These are phyloP conservation scores for Cystofilobasidium ferigula DNA, from an alignment of 768 basidiomycete genomes.

Conservation along the genomic window DNA sequence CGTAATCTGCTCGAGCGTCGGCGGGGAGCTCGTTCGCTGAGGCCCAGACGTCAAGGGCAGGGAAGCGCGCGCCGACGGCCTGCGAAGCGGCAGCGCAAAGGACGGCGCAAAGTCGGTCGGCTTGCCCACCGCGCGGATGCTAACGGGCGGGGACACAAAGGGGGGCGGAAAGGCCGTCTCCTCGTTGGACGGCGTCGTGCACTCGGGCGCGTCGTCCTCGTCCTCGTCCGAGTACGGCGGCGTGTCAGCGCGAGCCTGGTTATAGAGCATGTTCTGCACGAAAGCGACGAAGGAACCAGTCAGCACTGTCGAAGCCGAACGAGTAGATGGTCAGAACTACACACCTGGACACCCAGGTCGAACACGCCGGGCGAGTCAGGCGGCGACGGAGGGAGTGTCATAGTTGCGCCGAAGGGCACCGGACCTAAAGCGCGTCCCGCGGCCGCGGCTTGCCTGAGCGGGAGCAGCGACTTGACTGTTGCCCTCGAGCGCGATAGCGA, in stretches of 20 bases:
- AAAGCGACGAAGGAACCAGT: background rate
- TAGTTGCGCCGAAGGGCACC: background rate
- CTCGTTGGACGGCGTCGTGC: background rate
- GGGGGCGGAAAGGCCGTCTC: background rate
- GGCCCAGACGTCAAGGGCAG: background rate
- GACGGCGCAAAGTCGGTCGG: background rate
- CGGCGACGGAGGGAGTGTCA: background rate
- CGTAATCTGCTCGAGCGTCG: conserved; percentile 8
- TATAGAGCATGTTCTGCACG: background rate
- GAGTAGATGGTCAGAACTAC: background rate
- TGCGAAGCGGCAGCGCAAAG: background rate
- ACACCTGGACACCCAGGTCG: background rate
- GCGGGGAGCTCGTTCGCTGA: background rate
- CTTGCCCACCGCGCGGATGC: too few species aligned
- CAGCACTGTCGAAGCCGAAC: background rate
- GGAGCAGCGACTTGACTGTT: background rate
- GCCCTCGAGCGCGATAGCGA: too few species aligned
- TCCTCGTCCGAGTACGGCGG: conserved; percentile 2
- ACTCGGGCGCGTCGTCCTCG: background rate
- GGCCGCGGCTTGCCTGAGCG: too few species aligned
- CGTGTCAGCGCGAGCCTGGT: background rate
- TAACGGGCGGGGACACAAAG: background rate
- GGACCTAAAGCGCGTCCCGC: background rate
- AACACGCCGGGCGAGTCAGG: background rate
- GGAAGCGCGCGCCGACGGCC: background rate